Evolutionary conservation across 2,329 filamentous ascomycete species (phyloP).

Genomic region (Biscogniauxia mediterranea): DNA sequence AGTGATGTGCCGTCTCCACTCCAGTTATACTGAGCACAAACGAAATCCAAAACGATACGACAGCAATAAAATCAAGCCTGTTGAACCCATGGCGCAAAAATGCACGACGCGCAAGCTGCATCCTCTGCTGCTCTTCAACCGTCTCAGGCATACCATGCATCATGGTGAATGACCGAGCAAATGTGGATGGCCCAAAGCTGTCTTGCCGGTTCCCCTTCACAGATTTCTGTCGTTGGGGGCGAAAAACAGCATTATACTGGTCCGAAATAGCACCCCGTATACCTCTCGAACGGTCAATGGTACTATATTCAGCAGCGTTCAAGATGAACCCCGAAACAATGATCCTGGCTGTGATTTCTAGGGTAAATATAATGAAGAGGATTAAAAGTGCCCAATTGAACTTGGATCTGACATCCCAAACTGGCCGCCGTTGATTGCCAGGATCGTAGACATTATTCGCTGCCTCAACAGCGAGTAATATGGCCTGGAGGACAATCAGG

Average conservation of each 20-base stretch:
- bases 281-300: conserved; percentile 75
- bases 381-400: conserved; percentile 80
- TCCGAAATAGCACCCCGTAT: conserved; percentile 71
- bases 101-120: conserved; percentile 83
- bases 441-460: conserved; percentile 66
- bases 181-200: conserved; percentile 57
- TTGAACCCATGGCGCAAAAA: conserved; percentile 96
- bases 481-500: conserved; percentile 82
- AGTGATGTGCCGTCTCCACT: conserved; percentile 65
- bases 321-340: conserved; percentile 92
- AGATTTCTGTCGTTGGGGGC: conserved; percentile 73
- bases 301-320: conserved; percentile 90
- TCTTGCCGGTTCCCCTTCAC: conserved; percentile 51
- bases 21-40: conserved; percentile 71
- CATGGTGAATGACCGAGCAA: conserved; percentile 76
- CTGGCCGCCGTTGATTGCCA: conserved; percentile 56
- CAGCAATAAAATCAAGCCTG: conserved; percentile 88
- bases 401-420: conserved; percentile 61
- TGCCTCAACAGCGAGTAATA: conserved; percentile 85
- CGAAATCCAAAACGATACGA: conserved; percentile 92
- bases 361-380: conserved; percentile 85
- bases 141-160: conserved; percentile 64
- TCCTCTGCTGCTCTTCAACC: conserved; percentile 74
- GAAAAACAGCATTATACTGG: conserved; percentile 76
- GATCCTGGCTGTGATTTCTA: conserved; percentile 78